Conservation (phyloP, 129 eudicot species). For the Helianthus tuberosus region DNA sequence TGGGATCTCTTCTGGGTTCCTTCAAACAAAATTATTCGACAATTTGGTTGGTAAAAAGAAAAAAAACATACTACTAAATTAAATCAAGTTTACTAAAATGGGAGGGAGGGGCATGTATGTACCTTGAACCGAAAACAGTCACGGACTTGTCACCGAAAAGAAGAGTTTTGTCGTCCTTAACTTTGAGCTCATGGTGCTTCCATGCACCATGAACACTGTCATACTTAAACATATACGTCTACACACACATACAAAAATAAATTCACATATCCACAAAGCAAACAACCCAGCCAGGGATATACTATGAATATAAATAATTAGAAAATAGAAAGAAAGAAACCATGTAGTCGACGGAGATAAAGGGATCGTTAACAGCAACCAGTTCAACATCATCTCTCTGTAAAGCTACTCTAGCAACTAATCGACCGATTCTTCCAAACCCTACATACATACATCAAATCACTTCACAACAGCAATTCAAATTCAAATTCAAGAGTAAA, state of each 20-base stretch:
- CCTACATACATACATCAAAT: conserved; percentile 29
- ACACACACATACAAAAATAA: conserved; percentile 1
- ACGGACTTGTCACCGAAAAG: conserved; percentile 56
- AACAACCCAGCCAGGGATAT: not conserved
- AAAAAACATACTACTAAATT: not conserved
- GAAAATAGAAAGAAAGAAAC: conserved; percentile 13
- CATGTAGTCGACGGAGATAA: conserved; percentile 59
- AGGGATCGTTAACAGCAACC: conserved; percentile 68
- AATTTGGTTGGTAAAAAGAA: not conserved
- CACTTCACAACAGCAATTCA: not conserved
- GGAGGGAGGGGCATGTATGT: not conserved
- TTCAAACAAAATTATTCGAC: conserved; percentile 12
- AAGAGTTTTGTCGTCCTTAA: conserved; percentile 54
- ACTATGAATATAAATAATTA: not conserved
- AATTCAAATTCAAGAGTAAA: not conserved
- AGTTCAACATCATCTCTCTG: conserved; percentile 75
- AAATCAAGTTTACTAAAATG: not conserved
- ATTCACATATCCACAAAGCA: not conserved
- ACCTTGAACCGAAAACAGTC: conserved; percentile 57
- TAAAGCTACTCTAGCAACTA: conserved; percentile 64
- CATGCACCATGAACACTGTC: conserved; percentile 66
- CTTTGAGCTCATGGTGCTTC: conserved; percentile 65
- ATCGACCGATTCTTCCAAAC: conserved; percentile 61
- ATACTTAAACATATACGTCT: conserved; percentile 66
- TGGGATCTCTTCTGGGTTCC: conserved; percentile 70